Percentiles rank a stretch among this genome's conserved stretches.
phyloP scores from a whole-genome alignment of 1,284 basidiomycete species.

The Malassezia brasiliensis region DNA sequence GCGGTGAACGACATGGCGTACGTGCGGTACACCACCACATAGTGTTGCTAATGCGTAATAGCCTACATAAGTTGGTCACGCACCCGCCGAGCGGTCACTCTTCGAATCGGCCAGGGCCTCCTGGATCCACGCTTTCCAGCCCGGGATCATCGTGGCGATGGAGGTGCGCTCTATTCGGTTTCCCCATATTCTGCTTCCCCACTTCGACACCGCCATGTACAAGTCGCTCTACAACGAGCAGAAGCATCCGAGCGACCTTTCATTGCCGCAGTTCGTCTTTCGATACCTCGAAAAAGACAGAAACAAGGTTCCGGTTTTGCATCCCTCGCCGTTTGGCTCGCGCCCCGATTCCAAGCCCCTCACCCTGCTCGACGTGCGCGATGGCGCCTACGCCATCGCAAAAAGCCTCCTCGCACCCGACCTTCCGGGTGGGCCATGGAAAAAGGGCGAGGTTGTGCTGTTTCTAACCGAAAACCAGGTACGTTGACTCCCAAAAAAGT shows the following conservation, averaged over 20 bases:
- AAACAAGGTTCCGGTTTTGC: conserved; percentile 18
- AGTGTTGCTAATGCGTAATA: conserved; percentile 9
- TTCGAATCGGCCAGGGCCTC: background rate
- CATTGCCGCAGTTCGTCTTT: conserved; percentile 32
- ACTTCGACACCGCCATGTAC: conserved; percentile 24
- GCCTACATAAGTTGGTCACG: background rate
- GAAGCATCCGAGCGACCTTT: conserved; percentile 22
- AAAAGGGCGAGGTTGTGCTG: conserved; percentile 31
- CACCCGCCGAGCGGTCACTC: background rate
- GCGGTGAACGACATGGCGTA: conserved; percentile 16
- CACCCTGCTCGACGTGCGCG: conserved; percentile 23
- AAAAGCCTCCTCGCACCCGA: conserved; percentile 24
- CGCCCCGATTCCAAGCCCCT: conserved; percentile 26
- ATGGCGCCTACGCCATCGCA: conserved; percentile 30
- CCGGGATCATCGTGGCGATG: background rate
- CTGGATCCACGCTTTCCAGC: conserved; percentile 4
- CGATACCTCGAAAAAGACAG: conserved; percentile 21
- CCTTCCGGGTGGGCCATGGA: conserved; percentile 24
- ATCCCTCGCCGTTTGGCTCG: conserved; percentile 20
- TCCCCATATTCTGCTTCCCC: background rate
- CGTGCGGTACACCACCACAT: background rate
- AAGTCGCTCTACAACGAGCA: conserved; percentile 24
- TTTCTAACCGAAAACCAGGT: conserved; percentile 34
- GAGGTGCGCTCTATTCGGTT: background rate
- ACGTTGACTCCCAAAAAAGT: background rate